Percentiles rank a stretch among this genome's conserved stretches.
phyloP scores from a whole-genome alignment of 2,329 filamentous ascomycete species.

The Apiospora saccharicola region DNA sequence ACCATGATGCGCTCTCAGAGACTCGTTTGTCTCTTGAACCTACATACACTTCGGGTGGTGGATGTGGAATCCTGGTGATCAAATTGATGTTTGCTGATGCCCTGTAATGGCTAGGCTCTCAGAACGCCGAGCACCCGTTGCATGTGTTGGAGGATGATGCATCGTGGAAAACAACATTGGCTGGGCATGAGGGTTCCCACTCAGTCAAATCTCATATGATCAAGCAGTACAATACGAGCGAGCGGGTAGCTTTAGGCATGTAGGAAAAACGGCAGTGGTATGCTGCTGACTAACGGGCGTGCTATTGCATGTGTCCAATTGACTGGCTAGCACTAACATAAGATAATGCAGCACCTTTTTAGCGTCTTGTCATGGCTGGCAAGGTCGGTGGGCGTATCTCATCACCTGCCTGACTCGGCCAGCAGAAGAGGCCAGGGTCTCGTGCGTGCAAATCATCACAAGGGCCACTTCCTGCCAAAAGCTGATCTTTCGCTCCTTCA shows the following conservation, averaged over 20 bases:
- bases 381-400: not conserved
- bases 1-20: not conserved
- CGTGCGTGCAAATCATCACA: constrained; percentile 22
- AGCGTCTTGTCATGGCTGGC: constrained; percentile 13
- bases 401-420: constrained; percentile 26
- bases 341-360: constrained; percentile 6
- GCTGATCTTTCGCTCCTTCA: constrained; percentile 1
- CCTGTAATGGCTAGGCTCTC: not conserved
- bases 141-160: not conserved
- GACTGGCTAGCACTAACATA: not conserved
- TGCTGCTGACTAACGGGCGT: constrained; percentile 5
- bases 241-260: not conserved
- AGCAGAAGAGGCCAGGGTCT: constrained; percentile 16
- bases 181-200: not conserved
- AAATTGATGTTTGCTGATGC: not conserved
- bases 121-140: not conserved
- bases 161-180: not conserved
- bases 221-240: not conserved
- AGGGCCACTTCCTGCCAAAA: constrained; percentile 1
- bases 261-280: not conserved
- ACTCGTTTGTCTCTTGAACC: not conserved
- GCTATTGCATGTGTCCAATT: not conserved
- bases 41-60: not conserved
- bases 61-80: not conserved
- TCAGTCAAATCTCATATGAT: not conserved